Evolutionary conservation across 1,284 basidiomycete genomes (phyloP), one percentile per base, ranked within the genome.

Genomic region (Sporisorium reilianum): DNA sequence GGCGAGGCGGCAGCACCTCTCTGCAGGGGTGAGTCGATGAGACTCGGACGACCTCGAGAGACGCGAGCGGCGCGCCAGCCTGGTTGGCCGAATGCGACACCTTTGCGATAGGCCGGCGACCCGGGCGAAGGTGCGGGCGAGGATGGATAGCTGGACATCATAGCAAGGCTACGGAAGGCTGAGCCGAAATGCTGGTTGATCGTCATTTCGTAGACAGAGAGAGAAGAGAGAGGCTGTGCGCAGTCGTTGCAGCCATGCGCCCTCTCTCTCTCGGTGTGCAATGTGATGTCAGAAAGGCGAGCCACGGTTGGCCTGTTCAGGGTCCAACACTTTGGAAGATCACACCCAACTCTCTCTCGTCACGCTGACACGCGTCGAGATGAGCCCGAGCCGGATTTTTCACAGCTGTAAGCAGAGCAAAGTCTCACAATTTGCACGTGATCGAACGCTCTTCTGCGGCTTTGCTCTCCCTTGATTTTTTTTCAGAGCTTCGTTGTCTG

Each of bases 81-180:
- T n/a, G 71, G 71, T 52, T 74, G 64, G 36, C 71, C 71, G 59
- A 74, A 74, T 22, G 71, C 71, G 9, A 74, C 71, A 36, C 71
- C 71, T 30, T 74, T 74, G 57, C 71, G 71, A 23, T 74, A 74
- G 7, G 71, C 71, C 12, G 71, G 65, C 34, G 65, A 68, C 3
- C 71, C 71, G 0, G 65, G 65, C 14, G 71, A 68, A 18, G 55
- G 61, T 12, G 54, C 60, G 12, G 62, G 65, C 3, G 71, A 68
- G 9, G 60, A 23, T 20, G 65, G 32, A 38, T 55, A 65, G 65
- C 65, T 74, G 1, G 65, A 46, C 61, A 63, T 67, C 20, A n/a
- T 28, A 23, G 32, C 23, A 23, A 25, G 36, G 23, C 23, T 40
- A 36, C n/a, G 23, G 36, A 22, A 25, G 30, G 12, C n/a, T 12